These are phyloP conservation scores for Ailanthus altissimus DNA, from an alignment of 345 rosid species.

Conservation along the genomic window DNA sequence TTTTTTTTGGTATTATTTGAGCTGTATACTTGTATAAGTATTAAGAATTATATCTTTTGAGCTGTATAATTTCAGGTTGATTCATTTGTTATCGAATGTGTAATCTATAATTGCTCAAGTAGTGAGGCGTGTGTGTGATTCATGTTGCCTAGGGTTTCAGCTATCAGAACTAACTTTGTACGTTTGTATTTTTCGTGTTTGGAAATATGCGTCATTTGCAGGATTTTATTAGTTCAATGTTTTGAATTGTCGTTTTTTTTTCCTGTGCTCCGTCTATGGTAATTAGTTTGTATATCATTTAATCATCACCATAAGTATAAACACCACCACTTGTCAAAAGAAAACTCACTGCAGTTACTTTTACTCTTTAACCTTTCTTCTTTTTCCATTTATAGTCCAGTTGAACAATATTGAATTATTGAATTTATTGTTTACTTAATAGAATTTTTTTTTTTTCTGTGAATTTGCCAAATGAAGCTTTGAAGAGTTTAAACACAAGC, in stretches of 20 bases:
- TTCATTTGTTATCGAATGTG: background rate
- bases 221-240: background rate
- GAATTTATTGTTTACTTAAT: background rate
- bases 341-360: background rate
- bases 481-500: background rate
- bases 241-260: slow-evolving; percentile 6
- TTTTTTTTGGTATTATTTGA: too few species aligned
- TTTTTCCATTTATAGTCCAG: background rate
- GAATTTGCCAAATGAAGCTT: background rate
- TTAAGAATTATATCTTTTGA: background rate
- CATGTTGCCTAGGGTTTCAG: background rate
- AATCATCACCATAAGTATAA: background rate
- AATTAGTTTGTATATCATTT: background rate
- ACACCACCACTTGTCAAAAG: background rate
- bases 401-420: background rate
- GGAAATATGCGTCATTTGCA: background rate
- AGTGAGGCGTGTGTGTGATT: background rate
- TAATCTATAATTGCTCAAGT: background rate
- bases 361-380: background rate
- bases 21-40: background rate
- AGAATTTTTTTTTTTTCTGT: background rate
- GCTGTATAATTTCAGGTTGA: background rate
- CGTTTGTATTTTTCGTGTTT: background rate
- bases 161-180: background rate
- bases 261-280: background rate